Evolutionary conservation across 768 basidiomycete species (phyloP).

Genomic region (Thelephora ganbajun): DNA sequence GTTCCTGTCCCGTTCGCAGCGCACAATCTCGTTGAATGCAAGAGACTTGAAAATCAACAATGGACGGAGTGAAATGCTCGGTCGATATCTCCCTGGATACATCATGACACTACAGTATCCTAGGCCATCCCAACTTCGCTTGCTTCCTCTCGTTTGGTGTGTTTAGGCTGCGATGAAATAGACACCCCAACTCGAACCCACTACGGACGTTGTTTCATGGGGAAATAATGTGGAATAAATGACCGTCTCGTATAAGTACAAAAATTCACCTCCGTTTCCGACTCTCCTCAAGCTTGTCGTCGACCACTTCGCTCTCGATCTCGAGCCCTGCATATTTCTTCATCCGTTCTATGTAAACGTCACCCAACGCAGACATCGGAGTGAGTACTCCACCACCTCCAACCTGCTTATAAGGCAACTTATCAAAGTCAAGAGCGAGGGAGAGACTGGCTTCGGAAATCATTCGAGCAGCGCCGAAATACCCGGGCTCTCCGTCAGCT

Average conservation of each 20-base stretch:
- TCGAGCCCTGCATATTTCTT: conserved; percentile 42
- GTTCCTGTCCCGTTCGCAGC: neutral
- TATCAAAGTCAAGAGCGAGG: conserved; percentile 41
- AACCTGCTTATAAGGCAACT: conserved; percentile 41
- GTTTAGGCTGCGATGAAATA: no score
- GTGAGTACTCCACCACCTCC: conserved; percentile 67
- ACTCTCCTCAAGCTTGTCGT: neutral
- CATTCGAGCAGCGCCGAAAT: conserved; percentile 49
- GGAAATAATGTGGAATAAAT: no score
- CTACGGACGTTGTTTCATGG: no score
- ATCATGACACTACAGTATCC: no score
- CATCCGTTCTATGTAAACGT: conserved; percentile 59
- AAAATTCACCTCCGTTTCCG: neutral
- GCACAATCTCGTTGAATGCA: no score
- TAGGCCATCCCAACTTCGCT: no score
- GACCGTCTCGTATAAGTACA: no score
- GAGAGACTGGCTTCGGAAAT: conserved; percentile 66
- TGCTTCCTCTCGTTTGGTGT: no score
- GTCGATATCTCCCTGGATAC: no score
- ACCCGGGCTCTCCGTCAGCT: conserved; percentile 35
- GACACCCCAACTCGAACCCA: no score
- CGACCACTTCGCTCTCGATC: conserved; percentile 37
- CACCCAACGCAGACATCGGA: conserved; percentile 70
- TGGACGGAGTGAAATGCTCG: no score
- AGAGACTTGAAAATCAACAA: no score